These are phyloP conservation scores for Angophora floribunda DNA, from an alignment of 345 rosid species.

Conservation along the genomic window DNA sequence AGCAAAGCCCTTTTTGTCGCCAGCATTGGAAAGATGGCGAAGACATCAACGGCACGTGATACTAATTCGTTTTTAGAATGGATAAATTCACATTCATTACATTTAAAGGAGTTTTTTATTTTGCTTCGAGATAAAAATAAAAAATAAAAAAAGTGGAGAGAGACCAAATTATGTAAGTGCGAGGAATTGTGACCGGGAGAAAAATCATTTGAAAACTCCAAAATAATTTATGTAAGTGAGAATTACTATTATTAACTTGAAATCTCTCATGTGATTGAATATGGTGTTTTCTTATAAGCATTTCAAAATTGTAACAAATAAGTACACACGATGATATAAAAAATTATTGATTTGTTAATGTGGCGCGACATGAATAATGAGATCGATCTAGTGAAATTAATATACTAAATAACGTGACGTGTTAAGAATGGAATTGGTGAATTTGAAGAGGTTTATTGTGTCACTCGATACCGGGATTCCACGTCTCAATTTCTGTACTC, in stretches of 20 bases:
- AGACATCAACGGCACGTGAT: background rate
- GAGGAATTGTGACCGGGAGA: background rate
- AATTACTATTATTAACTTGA: fast-evolving
- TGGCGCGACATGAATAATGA: background rate
- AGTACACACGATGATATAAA: background rate
- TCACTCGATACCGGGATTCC: background rate
- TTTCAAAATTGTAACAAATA: background rate
- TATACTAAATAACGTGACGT: background rate
- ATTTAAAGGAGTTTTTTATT: background rate
- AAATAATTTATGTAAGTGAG: background rate
- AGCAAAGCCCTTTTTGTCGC: background rate
- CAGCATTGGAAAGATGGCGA: background rate
- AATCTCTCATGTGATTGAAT: fast-evolving
- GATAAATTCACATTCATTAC: background rate
- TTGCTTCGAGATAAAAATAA: background rate
- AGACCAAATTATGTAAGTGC: background rate
- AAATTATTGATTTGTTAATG: fast-evolving
- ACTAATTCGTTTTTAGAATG: background rate
- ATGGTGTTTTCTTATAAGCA: background rate
- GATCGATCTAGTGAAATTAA: background rate
- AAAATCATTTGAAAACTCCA: fast-evolving
- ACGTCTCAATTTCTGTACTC: background rate
- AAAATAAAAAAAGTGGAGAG: too few relatives aligned
- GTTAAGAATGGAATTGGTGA: background rate
- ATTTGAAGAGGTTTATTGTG: background rate